These are phyloP conservation scores for Cladochytrium replicatum DNA, from an alignment of 192 early-diverging fungal genomes.

Conservation along the genomic window DNA sequence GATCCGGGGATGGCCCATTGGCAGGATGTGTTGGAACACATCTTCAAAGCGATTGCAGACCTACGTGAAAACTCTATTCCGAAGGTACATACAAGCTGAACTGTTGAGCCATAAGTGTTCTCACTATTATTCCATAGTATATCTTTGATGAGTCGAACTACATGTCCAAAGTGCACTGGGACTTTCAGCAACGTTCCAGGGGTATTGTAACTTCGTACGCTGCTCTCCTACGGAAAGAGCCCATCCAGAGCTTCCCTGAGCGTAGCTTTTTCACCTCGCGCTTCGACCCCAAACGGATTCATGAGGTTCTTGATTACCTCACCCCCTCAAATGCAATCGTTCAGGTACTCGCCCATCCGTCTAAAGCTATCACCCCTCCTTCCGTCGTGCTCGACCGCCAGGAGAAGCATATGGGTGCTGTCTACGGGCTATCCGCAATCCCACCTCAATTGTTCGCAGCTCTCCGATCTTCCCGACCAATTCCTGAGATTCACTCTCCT, in stretches of 20 bases:
- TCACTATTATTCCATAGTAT: constrained; percentile 4
- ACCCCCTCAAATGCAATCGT: constrained; percentile 8
- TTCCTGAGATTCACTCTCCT: constrained; percentile 8
- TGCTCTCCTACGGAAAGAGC: constrained; percentile 20
- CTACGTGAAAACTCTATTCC: constrained; percentile 10
- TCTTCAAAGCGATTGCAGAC: constrained; percentile 11
- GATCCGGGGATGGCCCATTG: constrained; percentile 15
- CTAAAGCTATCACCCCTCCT: too few species aligned
- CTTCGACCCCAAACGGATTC: constrained; percentile 10
- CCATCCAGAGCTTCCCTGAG: constrained; percentile 22
- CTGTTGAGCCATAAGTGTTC: background rate
- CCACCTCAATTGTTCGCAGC: background rate
- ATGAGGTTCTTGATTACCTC: constrained; percentile 8
- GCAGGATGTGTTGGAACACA: constrained; percentile 11
- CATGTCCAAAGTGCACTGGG: constrained; percentile 18
- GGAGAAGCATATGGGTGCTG: constrained; percentile 35
- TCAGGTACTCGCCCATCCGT: constrained; percentile 15
- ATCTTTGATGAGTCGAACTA: constrained; percentile 24
- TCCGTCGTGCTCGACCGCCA: constrained; percentile 5
- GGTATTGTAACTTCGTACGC: constrained; percentile 12
- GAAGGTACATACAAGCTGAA: background rate
- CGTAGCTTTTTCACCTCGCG: constrained; percentile 12
- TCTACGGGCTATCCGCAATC: constrained; percentile 12
- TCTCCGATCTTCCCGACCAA: background rate
- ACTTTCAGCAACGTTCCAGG: constrained; percentile 25